These are phyloP conservation scores for Marasmius fiardii DNA, from an alignment of 1,284 basidiomycete species.

Conservation along the genomic window DNA sequence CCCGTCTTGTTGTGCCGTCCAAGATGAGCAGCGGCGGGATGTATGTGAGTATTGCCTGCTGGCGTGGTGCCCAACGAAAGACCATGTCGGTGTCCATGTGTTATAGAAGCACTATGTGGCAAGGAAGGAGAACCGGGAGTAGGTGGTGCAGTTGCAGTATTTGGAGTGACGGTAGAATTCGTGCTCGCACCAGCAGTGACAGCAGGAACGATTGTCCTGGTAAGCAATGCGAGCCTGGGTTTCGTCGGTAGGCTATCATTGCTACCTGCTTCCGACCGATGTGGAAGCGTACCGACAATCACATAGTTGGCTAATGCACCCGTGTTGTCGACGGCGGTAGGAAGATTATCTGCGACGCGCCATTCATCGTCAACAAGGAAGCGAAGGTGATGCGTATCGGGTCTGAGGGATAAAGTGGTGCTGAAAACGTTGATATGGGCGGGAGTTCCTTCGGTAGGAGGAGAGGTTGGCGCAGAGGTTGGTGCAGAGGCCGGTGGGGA, in stretches of 20 bases:
- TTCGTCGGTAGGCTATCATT: slow-evolving; percentile 4
- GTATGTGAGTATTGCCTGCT: background rate
- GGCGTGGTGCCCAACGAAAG: background rate
- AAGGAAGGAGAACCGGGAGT: background rate
- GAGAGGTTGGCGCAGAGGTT: background rate
- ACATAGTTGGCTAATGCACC: slow-evolving; percentile 96
- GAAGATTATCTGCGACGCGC: slow-evolving; percentile 76
- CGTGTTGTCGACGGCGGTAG: slow-evolving; percentile 92
- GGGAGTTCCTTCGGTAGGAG: background rate
- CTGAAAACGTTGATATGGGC: slow-evolving; percentile 28
- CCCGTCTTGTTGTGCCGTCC: background rate
- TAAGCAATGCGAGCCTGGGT: slow-evolving; percentile 3
- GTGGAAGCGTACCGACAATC: slow-evolving; percentile 36
- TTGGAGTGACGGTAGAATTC: background rate
- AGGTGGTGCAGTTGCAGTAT: background rate
- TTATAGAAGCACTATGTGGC: background rate
- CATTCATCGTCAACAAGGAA: slow-evolving; percentile 95
- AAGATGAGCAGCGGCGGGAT: slow-evolving; percentile 1
- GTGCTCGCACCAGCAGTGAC: background rate
- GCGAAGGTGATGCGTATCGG: slow-evolving; percentile 94
- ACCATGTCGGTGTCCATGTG: background rate
- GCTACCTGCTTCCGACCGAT: slow-evolving; percentile 1
- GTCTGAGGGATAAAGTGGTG: slow-evolving; percentile 60
- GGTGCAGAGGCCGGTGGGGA: background rate
- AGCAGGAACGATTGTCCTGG: background rate